phyloP scores from a whole-genome alignment of 352 stramenopile genomes.

The Phytophthora quininea region DNA sequence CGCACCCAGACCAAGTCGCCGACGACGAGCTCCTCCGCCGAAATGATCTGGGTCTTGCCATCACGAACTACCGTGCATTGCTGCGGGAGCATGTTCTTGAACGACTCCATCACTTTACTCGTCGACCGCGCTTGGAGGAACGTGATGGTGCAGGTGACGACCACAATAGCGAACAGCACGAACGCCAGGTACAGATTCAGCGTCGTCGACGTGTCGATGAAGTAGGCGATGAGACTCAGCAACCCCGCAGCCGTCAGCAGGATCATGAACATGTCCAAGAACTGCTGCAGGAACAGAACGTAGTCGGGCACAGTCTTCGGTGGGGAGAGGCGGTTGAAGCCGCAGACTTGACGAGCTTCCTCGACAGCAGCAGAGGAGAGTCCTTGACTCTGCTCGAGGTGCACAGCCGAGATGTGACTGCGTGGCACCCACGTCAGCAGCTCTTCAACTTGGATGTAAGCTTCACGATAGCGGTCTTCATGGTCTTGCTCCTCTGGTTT shows the following conservation, averaged over 20 bases:
- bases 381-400: conserved; percentile 41
- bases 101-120: conserved; percentile 56
- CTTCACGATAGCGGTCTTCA: conserved; percentile 44
- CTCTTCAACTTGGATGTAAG: conserved; percentile 41
- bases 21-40: conserved; percentile 52
- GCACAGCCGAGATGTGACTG: conserved; percentile 30
- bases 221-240: conserved; percentile 43
- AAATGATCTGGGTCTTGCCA: conserved; percentile 40
- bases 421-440: conserved; percentile 21
- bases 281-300: conserved; percentile 50
- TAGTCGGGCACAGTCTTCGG: conserved; percentile 39
- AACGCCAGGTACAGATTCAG: conserved; percentile 52
- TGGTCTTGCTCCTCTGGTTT: conserved; percentile 1
- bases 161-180: conserved; percentile 48
- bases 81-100: conserved; percentile 54
- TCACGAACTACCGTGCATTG: conserved; percentile 54
- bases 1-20: conserved; percentile 59
- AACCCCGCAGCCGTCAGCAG: conserved; percentile 38
- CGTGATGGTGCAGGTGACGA: conserved; percentile 45
- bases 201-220: conserved; percentile 42
- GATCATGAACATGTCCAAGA: conserved; percentile 57
- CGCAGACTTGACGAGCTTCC: conserved; percentile 26
- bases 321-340: conserved; percentile 46
- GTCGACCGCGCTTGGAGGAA: conserved; percentile 49
- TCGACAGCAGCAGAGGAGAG: conserved; percentile 23